Evolutionary conservation across 305 asterid genomes (phyloP), one percentile per base, ranked within the genome.

Genomic region (Andrographis paniculata): DNA sequence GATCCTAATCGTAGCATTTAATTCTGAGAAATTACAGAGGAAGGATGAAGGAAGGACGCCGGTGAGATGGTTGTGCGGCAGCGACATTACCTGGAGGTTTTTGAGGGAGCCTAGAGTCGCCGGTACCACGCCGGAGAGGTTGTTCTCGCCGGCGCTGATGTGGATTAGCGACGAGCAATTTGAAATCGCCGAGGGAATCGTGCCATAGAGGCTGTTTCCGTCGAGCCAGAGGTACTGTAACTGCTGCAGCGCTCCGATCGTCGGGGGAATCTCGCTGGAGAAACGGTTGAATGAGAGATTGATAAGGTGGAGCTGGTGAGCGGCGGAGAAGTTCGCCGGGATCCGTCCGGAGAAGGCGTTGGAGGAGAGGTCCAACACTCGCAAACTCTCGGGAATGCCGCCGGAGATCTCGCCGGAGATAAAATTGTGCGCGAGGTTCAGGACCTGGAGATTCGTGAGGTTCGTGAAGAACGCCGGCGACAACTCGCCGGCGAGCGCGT

Each of bases 131-230:
- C 86, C 91, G 17, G 72, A 68, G 0, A 77, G 65, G 53, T 18
- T 24, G 39, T 80, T 80, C 35, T 48, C 56, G 21, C 69, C 76
- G 41, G 73, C 85, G 44, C 78, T 69, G 35, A 80, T 30, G 42
- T 72, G 73, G 36, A 77, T 45, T 17, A 80, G 59, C 16, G 77
- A 50, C 9, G 79, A 62, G 30, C 82, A 72, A 61, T 77, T 80
- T 14, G 79, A 61, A 3, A 80, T 59, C 17, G 84, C 81, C 19
- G 92, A 77, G 9, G 87, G 81, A 39, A 80, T 62, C 14, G 92
- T 80, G 3, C 87, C 80, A 27, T 43, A 55, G 17, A 77, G 70
- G 9, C 40, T 43, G 22, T 80, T 80, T 2, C 67, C 65, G 30
- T 80, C 87, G 12, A 80, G 67, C 72, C 63, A 65, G 11, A 80